A percentile compares a stretch with the other conserved stretches of the same genome.
Evolutionary conservation across 495 filamentous ascomycete species (phyloP).

Genomic region (Penicillium canescens): DNA sequence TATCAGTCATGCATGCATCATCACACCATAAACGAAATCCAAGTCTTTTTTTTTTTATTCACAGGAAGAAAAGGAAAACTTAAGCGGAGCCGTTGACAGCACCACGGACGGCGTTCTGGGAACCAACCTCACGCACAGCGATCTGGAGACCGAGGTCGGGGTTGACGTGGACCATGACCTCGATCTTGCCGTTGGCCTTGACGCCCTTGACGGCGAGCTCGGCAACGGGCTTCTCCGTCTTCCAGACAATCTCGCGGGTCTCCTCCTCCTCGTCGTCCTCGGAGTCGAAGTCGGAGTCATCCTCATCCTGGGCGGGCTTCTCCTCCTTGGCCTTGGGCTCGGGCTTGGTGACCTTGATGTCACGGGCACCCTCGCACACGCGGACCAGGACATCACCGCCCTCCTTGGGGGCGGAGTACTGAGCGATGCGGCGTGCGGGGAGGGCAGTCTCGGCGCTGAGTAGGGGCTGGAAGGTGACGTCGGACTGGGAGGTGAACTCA

Average conservation of each 20-base stretch:
- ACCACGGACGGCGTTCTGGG: constrained; percentile 81
- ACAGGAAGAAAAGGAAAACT: constrained; percentile 10
- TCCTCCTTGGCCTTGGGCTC: constrained; percentile 74
- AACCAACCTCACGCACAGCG: constrained; percentile 81
- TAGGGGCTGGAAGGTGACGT: constrained; percentile 71
- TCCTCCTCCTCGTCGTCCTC: constrained; percentile 79
- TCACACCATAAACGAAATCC: constrained; percentile 33
- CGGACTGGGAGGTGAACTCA: constrained; percentile 63
- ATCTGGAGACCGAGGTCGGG: constrained; percentile 75
- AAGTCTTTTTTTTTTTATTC: constrained; percentile 18
- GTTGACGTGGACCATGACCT: constrained; percentile 85
- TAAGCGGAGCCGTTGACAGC: constrained; percentile 53
- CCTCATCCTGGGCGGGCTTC: constrained; percentile 57
- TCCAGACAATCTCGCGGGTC: constrained; percentile 87
- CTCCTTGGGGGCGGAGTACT: constrained; percentile 68
- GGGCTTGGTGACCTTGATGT: constrained; percentile 88
- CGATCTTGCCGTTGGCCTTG: constrained; percentile 87
- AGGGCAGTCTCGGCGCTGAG: constrained; percentile 84
- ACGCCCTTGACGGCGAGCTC: constrained; percentile 81
- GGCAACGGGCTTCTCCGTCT: constrained; percentile 77
- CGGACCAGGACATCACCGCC: constrained; percentile 86
- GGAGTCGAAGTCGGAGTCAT: constrained; percentile 65
- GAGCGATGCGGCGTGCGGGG: constrained; percentile 78
- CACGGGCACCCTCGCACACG: constrained; percentile 78
- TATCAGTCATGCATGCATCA: constrained; percentile 37